These are phyloP conservation scores for Stropharia rugosoannulata DNA, from an alignment of 768 basidiomycete genomes.

Conservation along the genomic window DNA sequence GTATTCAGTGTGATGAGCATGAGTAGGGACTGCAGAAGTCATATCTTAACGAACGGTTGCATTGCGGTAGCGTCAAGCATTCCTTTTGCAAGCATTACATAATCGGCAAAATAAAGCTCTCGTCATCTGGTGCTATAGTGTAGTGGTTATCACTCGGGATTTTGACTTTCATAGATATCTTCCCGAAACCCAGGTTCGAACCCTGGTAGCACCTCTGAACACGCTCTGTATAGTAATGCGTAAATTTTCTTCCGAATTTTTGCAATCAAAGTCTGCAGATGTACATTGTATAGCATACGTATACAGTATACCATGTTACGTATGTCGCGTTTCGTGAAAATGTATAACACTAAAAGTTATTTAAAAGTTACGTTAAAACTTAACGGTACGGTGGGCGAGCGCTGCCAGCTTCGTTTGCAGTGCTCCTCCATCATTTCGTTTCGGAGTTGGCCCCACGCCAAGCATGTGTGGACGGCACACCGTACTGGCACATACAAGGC, in stretches of 20 bases:
- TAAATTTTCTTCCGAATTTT: neutral
- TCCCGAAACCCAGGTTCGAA: constrained; percentile 8
- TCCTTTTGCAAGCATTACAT: neutral
- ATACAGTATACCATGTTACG: no score
- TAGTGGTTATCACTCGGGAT: constrained; percentile 11
- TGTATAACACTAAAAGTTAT: no score
- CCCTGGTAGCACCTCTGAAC: constrained; percentile 2
- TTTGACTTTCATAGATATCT: neutral
- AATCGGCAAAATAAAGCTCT: neutral
- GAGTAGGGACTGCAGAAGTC: constrained; percentile 12
- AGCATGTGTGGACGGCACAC: no score
- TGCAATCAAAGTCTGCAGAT: neutral
- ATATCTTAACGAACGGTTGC: neutral
- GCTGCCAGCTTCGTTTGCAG: no score
- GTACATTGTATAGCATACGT: neutral
- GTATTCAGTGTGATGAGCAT: constrained; percentile 40
- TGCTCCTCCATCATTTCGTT: no score
- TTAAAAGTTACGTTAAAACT: no score
- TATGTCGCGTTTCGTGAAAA: no score
- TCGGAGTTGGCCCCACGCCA: no score
- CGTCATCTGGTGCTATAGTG: constrained; percentile 4
- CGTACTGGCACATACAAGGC: no score
- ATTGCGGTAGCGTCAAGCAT: neutral
- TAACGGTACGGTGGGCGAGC: no score
- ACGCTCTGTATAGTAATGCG: no score